Conservation (phyloP, 176 grass and related monocot species). For the Aegilops sharonensis region DNA sequence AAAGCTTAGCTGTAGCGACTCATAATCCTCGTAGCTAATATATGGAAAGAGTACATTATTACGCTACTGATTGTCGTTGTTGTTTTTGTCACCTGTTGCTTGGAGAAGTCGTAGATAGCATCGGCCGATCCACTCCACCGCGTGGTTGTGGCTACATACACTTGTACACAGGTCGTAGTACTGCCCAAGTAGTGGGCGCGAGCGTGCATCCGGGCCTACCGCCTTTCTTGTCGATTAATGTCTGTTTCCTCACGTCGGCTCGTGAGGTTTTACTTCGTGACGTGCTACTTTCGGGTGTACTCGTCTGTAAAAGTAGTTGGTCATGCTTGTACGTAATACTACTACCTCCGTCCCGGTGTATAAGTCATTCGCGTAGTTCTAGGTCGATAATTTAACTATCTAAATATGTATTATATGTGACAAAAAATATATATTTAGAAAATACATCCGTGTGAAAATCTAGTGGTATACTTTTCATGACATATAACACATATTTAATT, state of each 20-base stretch:
- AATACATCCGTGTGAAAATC: too few species aligned
- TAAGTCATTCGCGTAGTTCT: too few species aligned
- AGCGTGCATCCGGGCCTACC: slow-evolving; percentile 26
- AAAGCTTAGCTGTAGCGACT: slow-evolving; percentile 49
- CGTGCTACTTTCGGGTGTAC: not conserved
- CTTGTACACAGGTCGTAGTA: not conserved
- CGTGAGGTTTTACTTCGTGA: slow-evolving; percentile 20
- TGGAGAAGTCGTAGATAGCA: slow-evolving; percentile 15
- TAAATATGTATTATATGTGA: too few species aligned
- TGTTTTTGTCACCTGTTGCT: not conserved
- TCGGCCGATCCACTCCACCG: not conserved
- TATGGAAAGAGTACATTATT: slow-evolving; percentile 56
- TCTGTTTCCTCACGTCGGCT: slow-evolving; percentile 32
- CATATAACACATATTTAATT: too few species aligned
- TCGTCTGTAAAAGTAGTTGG: not conserved
- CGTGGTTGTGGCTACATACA: not conserved
- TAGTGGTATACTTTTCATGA: too few species aligned
- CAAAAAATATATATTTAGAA: too few species aligned
- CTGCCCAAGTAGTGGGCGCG: slow-evolving; percentile 31
- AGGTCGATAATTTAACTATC: too few species aligned
- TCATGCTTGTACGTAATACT: not conserved
- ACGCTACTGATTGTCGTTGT: not conserved
- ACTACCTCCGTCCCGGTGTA: too few species aligned
- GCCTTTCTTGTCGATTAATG: slow-evolving; percentile 36
- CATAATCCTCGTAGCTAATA: slow-evolving; percentile 50